Evolutionary conservation across 1,284 basidiomycete species (phyloP).

Genomic region (Athelia psychrophila): DNA sequence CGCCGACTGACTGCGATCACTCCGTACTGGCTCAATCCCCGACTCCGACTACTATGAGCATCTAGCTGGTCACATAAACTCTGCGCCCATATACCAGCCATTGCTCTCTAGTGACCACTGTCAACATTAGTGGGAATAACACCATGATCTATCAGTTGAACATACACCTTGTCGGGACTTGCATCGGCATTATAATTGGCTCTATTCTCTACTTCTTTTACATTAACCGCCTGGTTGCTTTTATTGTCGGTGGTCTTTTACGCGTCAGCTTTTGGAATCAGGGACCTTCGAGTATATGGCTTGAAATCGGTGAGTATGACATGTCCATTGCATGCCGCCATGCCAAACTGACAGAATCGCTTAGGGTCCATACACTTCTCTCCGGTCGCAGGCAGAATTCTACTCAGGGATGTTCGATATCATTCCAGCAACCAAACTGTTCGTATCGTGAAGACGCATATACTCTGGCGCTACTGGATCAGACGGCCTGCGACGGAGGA

Average conservation of each 20-base stretch:
- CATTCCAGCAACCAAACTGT: slow-evolving; percentile 90
- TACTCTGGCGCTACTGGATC: slow-evolving; percentile 94
- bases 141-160: slow-evolving; percentile 43
- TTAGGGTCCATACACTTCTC: slow-evolving; percentile 89
- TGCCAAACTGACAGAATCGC: background rate
- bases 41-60: background rate
- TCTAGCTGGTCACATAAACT: background rate
- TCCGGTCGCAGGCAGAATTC: slow-evolving; percentile 80
- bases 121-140: no score
- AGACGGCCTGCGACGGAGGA: slow-evolving; percentile 65
- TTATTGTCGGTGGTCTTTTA: slow-evolving; percentile 55
- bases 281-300: slow-evolving; percentile 67
- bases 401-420: slow-evolving; percentile 84
- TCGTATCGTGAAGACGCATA: slow-evolving; percentile 75
- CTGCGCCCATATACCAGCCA: slow-evolving; percentile 14
- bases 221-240: slow-evolving; percentile 82
- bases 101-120: slow-evolving; percentile 18
- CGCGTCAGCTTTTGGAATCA: slow-evolving; percentile 73
- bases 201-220: slow-evolving; percentile 85
- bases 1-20: no score
- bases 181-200: slow-evolving; percentile 68
- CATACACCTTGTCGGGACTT: slow-evolving; percentile 64
- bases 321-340: slow-evolving; percentile 1
- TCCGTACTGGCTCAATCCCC: no score
- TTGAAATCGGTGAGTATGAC: slow-evolving; percentile 63